Conservation (phyloP, 345 rosid species). For the Camelina neglecta region DNA sequence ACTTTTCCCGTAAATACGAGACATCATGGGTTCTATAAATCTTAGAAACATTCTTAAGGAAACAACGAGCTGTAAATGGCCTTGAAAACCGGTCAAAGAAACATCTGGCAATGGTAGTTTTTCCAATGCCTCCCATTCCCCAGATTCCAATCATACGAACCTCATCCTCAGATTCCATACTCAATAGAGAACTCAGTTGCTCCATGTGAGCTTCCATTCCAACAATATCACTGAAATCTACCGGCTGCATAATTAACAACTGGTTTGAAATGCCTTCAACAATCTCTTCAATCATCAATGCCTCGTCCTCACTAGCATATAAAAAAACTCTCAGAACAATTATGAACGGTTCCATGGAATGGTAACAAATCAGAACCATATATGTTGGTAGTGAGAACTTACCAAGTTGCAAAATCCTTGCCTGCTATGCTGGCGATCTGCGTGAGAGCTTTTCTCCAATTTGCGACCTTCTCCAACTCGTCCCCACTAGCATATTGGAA, state of each 20-base stretch:
- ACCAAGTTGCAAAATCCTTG: too few relatives aligned
- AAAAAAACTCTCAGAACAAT: not conserved
- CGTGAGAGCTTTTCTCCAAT: too few relatives aligned
- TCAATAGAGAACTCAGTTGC: not conserved
- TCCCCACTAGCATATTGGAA: too few relatives aligned
- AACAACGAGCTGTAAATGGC: not conserved
- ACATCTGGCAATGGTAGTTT: conserved; percentile 22
- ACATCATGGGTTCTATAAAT: not conserved
- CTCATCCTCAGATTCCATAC: not conserved
- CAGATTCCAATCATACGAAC: conserved; percentile 26
- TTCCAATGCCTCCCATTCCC: conserved; percentile 36
- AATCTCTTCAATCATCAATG: conserved; percentile 16
- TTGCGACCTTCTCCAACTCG: too few relatives aligned
- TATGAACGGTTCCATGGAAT: not conserved
- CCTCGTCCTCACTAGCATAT: conserved; percentile 19
- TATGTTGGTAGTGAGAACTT: not conserved
- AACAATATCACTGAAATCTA: not conserved
- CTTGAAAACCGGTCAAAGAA: not conserved
- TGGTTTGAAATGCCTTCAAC: conserved; percentile 3
- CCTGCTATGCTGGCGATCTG: too few relatives aligned
- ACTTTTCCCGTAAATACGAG: not conserved
- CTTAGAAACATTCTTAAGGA: not conserved
- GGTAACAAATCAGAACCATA: not conserved
- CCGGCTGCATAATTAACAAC: not conserved
- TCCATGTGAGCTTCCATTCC: conserved; percentile 16